phyloP scores from a whole-genome alignment of 768 basidiomycete genomes.

The Lactarius pseudohatsudake region DNA sequence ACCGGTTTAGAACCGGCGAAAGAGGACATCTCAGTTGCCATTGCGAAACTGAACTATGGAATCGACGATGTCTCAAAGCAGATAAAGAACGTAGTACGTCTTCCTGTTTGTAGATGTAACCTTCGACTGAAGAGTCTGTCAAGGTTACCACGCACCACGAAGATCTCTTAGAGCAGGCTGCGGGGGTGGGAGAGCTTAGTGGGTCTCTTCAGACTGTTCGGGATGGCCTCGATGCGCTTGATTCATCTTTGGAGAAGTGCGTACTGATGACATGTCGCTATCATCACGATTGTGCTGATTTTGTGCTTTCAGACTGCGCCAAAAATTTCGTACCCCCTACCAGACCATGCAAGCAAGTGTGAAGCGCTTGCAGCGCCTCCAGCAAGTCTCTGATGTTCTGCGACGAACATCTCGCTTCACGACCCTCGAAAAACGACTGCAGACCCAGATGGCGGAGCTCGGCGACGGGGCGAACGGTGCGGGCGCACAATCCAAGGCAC shows the following conservation, averaged over 20 bases:
- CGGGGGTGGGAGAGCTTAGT: slow-evolving; percentile 67
- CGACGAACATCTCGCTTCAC: slow-evolving; percentile 85
- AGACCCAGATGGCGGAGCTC: slow-evolving; percentile 82
- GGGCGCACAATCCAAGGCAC: slow-evolving; percentile 12
- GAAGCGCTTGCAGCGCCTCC: slow-evolving; percentile 69
- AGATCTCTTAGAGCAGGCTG: slow-evolving; percentile 77
- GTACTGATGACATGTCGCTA: slow-evolving; percentile 26
- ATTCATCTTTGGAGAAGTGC: slow-evolving; percentile 75
- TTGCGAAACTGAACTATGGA: slow-evolving; percentile 81
- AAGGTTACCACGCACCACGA: slow-evolving; percentile 86
- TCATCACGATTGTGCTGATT: neutral
- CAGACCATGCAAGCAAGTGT: slow-evolving; percentile 71
- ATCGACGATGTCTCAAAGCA: slow-evolving; percentile 93
- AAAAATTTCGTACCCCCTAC: slow-evolving; percentile 86
- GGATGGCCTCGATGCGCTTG: slow-evolving; percentile 69
- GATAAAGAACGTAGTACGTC: slow-evolving; percentile 75
- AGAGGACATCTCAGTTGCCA: slow-evolving; percentile 87
- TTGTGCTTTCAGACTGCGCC: slow-evolving; percentile 57
- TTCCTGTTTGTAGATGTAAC: neutral
- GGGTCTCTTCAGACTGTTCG: slow-evolving; percentile 67
- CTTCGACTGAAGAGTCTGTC: slow-evolving; percentile 9
- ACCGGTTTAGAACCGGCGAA: slow-evolving; percentile 53
- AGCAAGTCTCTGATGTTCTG: slow-evolving; percentile 80
- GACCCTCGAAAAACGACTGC: slow-evolving; percentile 75
- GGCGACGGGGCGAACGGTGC: slow-evolving; percentile 27